These are phyloP conservation scores for Leccinum holopus DNA, from an alignment of 1,284 basidiomycete genomes.

Conservation along the genomic window DNA sequence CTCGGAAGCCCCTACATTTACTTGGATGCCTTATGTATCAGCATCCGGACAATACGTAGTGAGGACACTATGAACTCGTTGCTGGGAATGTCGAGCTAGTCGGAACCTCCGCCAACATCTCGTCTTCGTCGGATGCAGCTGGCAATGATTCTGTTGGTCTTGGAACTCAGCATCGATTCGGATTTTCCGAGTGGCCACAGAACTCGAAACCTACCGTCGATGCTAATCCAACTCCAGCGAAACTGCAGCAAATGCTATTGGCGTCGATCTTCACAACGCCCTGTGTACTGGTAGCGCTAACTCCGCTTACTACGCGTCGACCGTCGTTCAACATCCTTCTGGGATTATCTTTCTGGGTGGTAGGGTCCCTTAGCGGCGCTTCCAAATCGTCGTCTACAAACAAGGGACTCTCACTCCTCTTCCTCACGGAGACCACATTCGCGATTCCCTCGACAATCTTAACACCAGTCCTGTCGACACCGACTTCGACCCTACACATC, in stretches of 20 bases:
- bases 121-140: slow-evolving; percentile 32
- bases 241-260: slow-evolving; percentile 66
- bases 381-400: slow-evolving; percentile 77
- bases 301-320: slow-evolving; percentile 44
- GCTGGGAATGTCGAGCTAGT: slow-evolving; percentile 78
- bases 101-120: slow-evolving; percentile 59
- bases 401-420: slow-evolving; percentile 57
- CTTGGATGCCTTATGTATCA: slow-evolving; percentile 89
- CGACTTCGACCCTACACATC: too few relatives aligned
- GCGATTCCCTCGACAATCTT: too few relatives aligned
- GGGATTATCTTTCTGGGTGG: slow-evolving; percentile 77
- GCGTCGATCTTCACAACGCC: slow-evolving; percentile 56
- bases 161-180: slow-evolving; percentile 53
- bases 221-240: slow-evolving; percentile 69
- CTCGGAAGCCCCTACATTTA: slow-evolving; percentile 69
- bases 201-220: slow-evolving; percentile 44
- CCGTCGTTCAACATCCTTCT: slow-evolving; percentile 65
- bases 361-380: slow-evolving; percentile 52
- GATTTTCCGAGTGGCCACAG: slow-evolving; percentile 80
- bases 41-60: slow-evolving; percentile 86
- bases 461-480: too few relatives aligned
- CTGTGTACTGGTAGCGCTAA: slow-evolving; percentile 46
- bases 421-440: slow-evolving; percentile 33
- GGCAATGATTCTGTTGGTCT: slow-evolving; percentile 33
- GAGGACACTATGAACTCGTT: slow-evolving; percentile 75